phyloP scores from a whole-genome alignment of 805 yeast species.

The Sungouiella thailandica region DNA sequence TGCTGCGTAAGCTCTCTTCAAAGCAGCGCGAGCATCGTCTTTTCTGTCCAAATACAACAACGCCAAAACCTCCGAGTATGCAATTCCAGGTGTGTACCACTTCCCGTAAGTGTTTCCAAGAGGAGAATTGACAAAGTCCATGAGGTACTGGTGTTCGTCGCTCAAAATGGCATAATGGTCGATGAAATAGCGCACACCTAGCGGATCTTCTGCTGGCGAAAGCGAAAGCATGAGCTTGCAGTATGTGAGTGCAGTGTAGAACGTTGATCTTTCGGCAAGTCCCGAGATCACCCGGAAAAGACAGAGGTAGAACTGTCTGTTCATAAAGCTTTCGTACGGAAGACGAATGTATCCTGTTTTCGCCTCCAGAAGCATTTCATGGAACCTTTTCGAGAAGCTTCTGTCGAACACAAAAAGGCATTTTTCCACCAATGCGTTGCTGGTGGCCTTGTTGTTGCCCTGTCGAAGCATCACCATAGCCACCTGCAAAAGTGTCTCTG shows the following conservation, averaged over 20 bases:
- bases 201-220: slow-evolving; percentile 75
- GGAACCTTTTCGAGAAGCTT: slow-evolving; percentile 56
- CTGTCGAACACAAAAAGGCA: slow-evolving; percentile 78
- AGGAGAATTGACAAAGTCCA: slow-evolving; percentile 53
- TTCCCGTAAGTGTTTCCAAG: slow-evolving; percentile 51
- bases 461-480: slow-evolving; percentile 70
- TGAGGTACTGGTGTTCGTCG: slow-evolving; percentile 58
- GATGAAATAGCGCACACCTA: slow-evolving; percentile 77
- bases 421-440: slow-evolving; percentile 71
- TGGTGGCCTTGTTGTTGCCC: slow-evolving; percentile 64
- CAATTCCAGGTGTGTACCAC: slow-evolving; percentile 72
- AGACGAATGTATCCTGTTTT: slow-evolving; percentile 57
- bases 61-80: slow-evolving; percentile 65
- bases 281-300: slow-evolving; percentile 67
- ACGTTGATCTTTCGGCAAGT: slow-evolving; percentile 73
- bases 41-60: slow-evolving; percentile 38
- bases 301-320: slow-evolving; percentile 72
- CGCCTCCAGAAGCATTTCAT: slow-evolving; percentile 39
- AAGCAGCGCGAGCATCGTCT: slow-evolving; percentile 42
- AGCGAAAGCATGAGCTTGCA: slow-evolving; percentile 66
- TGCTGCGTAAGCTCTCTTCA: slow-evolving; percentile 45
- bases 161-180: slow-evolving; percentile 71
- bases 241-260: slow-evolving; percentile 70
- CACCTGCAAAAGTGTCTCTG: slow-evolving; percentile 73
- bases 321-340: slow-evolving; percentile 71